phyloP scores from a whole-genome alignment of 2,329 filamentous ascomycete species.

The Dactylellina cionopaga region DNA sequence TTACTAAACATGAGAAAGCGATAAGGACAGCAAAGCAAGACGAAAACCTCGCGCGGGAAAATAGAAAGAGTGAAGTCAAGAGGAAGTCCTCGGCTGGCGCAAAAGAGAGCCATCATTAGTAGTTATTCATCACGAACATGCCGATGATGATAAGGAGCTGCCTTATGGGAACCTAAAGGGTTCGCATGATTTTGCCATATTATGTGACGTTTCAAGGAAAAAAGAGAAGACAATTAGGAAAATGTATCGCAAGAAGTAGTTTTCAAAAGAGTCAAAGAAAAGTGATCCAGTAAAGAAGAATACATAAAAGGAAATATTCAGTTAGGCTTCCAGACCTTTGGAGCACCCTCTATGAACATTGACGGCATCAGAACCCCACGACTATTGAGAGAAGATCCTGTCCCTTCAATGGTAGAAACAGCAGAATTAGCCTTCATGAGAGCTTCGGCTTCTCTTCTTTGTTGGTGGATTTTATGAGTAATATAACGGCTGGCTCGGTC shows the following conservation, averaged over 20 bases:
- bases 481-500: background rate
- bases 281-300: background rate
- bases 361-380: constrained; percentile 1
- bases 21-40: background rate
- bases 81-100: background rate
- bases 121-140: constrained; percentile 14
- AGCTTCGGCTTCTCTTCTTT: constrained; percentile 18
- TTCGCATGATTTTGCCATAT: no score
- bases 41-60: background rate
- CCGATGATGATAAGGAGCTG: constrained; percentile 12
- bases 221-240: background rate
- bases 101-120: background rate
- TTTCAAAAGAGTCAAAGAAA: background rate
- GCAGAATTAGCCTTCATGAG: background rate
- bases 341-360: background rate
- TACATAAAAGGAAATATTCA: background rate
- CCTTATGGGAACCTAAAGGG: background rate
- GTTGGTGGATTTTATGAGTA: background rate
- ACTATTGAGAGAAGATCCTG: constrained; percentile 11
- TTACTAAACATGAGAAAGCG: background rate
- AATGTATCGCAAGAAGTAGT: background rate
- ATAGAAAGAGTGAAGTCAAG: background rate
- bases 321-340: background rate
- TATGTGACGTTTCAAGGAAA: background rate
- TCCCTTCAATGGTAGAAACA: background rate